Base-by-base conservation (phyloP, 129 eudicot genomes). In the Pittosporum tobira region DNA sequence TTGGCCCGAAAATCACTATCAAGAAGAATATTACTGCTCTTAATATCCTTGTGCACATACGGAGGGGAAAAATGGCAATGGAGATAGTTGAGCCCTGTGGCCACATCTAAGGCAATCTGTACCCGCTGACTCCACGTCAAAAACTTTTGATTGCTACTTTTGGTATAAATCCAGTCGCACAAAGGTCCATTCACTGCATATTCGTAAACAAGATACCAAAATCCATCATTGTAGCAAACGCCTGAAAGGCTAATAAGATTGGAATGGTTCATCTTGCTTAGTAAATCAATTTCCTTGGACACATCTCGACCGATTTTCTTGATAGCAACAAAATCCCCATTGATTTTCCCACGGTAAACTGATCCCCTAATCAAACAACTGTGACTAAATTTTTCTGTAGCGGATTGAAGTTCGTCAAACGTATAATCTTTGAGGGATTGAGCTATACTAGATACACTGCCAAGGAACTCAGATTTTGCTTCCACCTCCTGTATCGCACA, bases 171-270 rank as follows among this genome's bases (percentile, higher is more conserved):
- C 94, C 95, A 90, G 42, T 80, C 79, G 22, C 79, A 65, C 61
- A 80, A 74, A 3, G 84, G 57, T 19, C 88, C 88, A 28, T 82
- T 90, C 20, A 64, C 78, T n/a, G 97, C 97, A 66, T 79, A 85
- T 65, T 85, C 97, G 42, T 71, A 85, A 47, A 90, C 88, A 54
- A 90, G 95, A 66, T 82, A 90, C 97, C 95, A 85, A 38, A 77
- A 60, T 26, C 93, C 84, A 7, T 80, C 76, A 20, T 68, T 55
- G 57, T 75, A 90, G 48, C 86, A 82, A 53, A 90, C 84, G 16
- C 97, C 95, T 0, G 84, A 72, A 43, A 90, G 79, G 18, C 79
- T 68, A 18, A 85, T 66, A 24, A 80, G 79, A 76, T 80, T 90
- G 70, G 75, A 85, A 71, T 90, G 95, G 69, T 77, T 82, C 62